These are phyloP conservation scores for Aspergillus kassunensis DNA, from an alignment of 495 filamentous ascomycete genomes.

Conservation along the genomic window DNA sequence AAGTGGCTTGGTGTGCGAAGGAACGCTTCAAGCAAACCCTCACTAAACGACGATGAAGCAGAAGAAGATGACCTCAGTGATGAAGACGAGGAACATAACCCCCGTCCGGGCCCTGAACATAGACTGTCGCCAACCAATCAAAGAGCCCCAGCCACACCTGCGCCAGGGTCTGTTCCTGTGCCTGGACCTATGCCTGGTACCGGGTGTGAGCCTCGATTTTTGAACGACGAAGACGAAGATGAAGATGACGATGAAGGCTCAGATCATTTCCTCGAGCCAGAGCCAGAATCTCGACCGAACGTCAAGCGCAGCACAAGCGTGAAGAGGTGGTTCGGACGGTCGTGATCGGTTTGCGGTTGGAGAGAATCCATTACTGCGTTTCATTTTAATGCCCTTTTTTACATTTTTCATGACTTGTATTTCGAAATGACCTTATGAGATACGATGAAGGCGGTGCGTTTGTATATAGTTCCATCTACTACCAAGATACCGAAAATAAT, in stretches of 20 bases:
- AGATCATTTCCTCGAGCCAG: conserved; percentile 3
- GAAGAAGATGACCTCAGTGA: conserved; percentile 20
- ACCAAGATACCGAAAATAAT: no score
- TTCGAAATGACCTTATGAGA: conserved; percentile 5
- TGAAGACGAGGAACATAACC: conserved; percentile 20
- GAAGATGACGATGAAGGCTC: conserved; percentile 24
- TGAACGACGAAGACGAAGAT: conserved; percentile 14
- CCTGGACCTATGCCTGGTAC: no score
- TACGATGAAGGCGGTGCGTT: neutral
- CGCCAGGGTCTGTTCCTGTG: no score
- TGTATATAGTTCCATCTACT: no score
- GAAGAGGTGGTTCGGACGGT: conserved; percentile 41
- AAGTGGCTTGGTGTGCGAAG: conserved; percentile 33
- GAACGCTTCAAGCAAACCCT: conserved; percentile 15
- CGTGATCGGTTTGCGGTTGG: conserved; percentile 15
- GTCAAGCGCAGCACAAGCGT: conserved; percentile 13
- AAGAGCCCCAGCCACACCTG: neutral
- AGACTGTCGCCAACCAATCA: neutral
- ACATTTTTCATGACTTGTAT: conserved; percentile 5
- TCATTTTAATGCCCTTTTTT: conserved; percentile 1
- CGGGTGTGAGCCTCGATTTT: neutral
- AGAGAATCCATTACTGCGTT: neutral
- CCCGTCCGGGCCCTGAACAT: neutral
- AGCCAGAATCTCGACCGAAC: conserved; percentile 17
- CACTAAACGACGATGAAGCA: conserved; percentile 20